Base-by-base conservation (phyloP, 2,329 filamentous ascomycete genomes). In the Fusarium keratoplasticum region DNA sequence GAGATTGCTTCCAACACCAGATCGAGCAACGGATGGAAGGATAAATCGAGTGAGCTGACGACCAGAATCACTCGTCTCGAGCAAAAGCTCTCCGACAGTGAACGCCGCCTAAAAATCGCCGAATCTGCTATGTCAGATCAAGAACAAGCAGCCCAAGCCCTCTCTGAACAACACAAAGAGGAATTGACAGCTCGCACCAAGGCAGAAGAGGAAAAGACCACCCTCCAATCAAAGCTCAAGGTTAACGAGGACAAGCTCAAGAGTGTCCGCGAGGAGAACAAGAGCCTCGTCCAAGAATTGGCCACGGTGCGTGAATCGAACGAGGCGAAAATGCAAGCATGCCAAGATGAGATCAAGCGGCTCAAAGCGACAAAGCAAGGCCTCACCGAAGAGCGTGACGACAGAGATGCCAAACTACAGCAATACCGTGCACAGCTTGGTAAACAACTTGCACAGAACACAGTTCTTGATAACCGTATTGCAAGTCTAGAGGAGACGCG, bases 91-190 rank as follows among this genome's bases (percentile, higher is more conserved):
- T 7, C n/a, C 7, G 35, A 52, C 5, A 27, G n/a, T 8, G 10
- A 67, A 25, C 1, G 14, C 6, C 40, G 20, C 0, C n/a, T 20
- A 2, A 5, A 2, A 2, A 2, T 5, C 9, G 3, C 31, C 0
- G n/a, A 44, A 14, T 5, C 18, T 2, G n/a, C 14, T 3, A 1
- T 47, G 3, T 25, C 20, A 16, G 4, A 42, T 6, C 33, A 36
- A 1, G 36, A n/a, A 10, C 16, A 18, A 18, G 36, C 6, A 3
- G 1, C 18, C 0, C 27, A 50, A 18, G 2, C n/a, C 0, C 35
- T 69, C 1, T 11, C 31, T 3, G 1, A 18, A 2, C 22, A 59
- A n/a, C 6, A 16, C 11, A 16, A 4, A 4, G 52, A 13, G 16
- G 42, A 70, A 22, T 38, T 7, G 2, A 1, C 27, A 5, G 22